Evolutionary conservation across 257 asterid genomes (phyloP), one percentile per base, ranked within the genome.

Genomic region (Nicotiana otophora): DNA sequence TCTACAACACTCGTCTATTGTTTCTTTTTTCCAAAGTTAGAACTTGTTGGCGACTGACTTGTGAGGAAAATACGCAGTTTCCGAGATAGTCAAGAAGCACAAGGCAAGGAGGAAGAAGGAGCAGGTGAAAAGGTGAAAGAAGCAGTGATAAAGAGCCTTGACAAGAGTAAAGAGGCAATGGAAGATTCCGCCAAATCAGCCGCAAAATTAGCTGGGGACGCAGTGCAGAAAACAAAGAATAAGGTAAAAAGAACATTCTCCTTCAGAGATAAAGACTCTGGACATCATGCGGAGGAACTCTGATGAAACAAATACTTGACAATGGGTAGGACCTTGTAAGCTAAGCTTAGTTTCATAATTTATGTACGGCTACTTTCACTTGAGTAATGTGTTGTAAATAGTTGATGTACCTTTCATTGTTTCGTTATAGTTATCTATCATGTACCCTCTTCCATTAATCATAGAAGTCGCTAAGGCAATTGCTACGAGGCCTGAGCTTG

Each of bases 121-220:
- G 23, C 79, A 5, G 54, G 82, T n/a, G 90, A 36, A 16, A 84
- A 66, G 83, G 86, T 89, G 67, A 87, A 84, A 81, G 91, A 86
- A 51, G 93, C 91, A 3, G 81, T 77, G n/a, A 67, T 85, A 74
- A 89, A 85, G 79, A 90, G 89, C 83, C 30, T 86, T 16, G 91
- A 84, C 70, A 78, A 86, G 82, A 87, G 89, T 75, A 85, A 57
- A 77, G 39, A 31, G 23, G 42, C 86, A 0, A 77, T 86, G 0
- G 84, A 89, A 64, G 85, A 85, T 80, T 84, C 91, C 0, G 89
- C 92, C 10, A 85, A 77, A 83, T 80, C 82, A 6, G 82, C 90
- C 8, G 84, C 85, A 28, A 51, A 53, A 26, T 64, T 87, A 58
- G 88, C 85, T 0, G 80, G 75, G 30, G 85, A 57, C 2, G 64